Base-by-base conservation (phyloP, 1,139 yeast genomes). In the Hyphopichia wangnamkhiaoensis region DNA sequence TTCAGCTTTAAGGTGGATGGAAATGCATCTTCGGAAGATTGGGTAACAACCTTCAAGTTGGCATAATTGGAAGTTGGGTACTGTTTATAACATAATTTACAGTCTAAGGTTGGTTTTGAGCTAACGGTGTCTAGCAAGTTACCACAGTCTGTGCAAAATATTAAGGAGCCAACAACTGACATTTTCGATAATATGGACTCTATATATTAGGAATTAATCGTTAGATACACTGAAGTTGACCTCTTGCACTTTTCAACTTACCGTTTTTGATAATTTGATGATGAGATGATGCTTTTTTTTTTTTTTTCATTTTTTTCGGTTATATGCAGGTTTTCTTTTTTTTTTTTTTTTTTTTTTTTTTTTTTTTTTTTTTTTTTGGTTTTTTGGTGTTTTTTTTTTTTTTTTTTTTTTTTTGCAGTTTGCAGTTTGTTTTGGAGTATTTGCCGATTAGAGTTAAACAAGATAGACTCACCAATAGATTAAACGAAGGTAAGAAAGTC, bases 121-220 rank as follows among this genome's bases (percentile, higher is more conserved):
- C 81, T 70, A 21, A 76, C 79, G 19, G 88, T 75, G 53, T 89
- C 96, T 46, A 93, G 74, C 43, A 93, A 74, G 58, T 86, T 88
- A 54, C 98, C 98, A 62, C 98, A 93, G 54, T 82, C 87, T n/a
- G 82, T 76, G 61, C 98, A 93, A 65, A 93, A 93, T 49, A 93
- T 91, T 56, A 93, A 79, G 38, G 96, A 86, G 19, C 98, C 98
- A 34, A 93, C 96, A 24, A 83, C 96, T 42, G 96, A 88, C 98
- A 93, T 90, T 3, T 31, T 38, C 23, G 12, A 23, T 32, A 23
- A 23, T 23, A 9, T 23, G 10, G n/a, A n/a, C n/a, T n/a, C n/a
- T n/a, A n/a, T n/a, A n/a, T n/a, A n/a, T n/a, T n/a, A n/a, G n/a
- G n/a, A n/a, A n/a, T n/a, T n/a, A n/a, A n/a, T n/a, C n/a, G n/a